A percentile compares a stretch with the other conserved stretches of the same genome.
Evolutionary conservation across 164 flowering plant species (phyloP).

Genomic region (Chloranthus sessilifolius): DNA sequence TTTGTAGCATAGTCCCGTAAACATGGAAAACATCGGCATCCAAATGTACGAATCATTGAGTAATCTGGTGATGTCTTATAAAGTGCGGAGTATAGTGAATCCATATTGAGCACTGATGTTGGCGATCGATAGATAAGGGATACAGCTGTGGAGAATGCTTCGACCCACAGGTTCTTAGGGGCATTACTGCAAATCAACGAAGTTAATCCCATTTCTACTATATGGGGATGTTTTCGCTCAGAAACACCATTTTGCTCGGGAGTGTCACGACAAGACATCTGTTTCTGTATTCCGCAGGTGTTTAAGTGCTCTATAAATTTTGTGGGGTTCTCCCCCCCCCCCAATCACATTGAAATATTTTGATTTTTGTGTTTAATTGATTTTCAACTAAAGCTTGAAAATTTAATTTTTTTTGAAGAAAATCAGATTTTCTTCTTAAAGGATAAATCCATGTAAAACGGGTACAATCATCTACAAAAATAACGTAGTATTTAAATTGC

Average conservation of each 20-base stretch:
- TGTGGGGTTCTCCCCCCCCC: background rate
- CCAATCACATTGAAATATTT: slow-evolving; percentile 1
- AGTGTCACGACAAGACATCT: background rate
- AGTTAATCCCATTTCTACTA: background rate
- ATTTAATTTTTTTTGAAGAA: background rate
- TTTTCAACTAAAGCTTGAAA: background rate
- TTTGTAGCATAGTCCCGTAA: background rate
- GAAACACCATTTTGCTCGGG: background rate
- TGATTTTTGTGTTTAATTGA: too few relatives aligned
- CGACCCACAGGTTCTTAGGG: background rate
- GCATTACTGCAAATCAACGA: too few relatives aligned
- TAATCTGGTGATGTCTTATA: background rate
- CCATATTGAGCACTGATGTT: background rate
- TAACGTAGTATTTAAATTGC: background rate
- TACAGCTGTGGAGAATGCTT: background rate
- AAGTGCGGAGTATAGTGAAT: background rate
- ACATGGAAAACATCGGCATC: background rate
- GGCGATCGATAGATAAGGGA: background rate
- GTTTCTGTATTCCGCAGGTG: background rate
- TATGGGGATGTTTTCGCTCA: background rate
- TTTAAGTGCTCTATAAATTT: background rate
- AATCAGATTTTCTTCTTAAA: background rate
- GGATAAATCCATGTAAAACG: slow-evolving; percentile 2
- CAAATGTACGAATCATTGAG: background rate
- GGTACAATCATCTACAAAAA: slow-evolving; percentile 1